phyloP scores from a whole-genome alignment of 495 filamentous ascomycete genomes.

The Chaetomium tenue region DNA sequence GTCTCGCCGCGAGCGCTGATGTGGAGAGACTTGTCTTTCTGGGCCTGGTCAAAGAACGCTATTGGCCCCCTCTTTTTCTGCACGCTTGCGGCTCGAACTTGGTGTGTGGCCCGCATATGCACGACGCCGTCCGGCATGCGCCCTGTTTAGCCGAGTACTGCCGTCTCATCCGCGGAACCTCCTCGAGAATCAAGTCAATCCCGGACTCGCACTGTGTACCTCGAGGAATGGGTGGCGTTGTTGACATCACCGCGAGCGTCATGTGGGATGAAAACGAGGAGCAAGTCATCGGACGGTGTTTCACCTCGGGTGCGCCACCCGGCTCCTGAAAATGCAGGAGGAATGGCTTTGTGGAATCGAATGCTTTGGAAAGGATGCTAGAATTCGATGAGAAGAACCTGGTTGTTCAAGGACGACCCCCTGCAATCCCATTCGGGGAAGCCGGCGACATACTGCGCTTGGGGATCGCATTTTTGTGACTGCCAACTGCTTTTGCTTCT shows the following conservation, averaged over 20 bases:
- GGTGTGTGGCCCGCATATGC: constrained; percentile 4
- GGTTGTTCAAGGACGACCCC: too few relatives aligned
- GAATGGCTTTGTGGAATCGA: background rate
- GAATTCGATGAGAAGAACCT: too few relatives aligned
- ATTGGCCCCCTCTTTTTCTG: background rate
- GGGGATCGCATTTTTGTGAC: too few relatives aligned
- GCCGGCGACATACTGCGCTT: too few relatives aligned
- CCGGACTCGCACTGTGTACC: constrained; percentile 1
- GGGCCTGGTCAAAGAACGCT: background rate
- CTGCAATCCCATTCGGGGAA: too few relatives aligned
- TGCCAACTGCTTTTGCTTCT: too few relatives aligned
- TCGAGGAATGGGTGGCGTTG: background rate
- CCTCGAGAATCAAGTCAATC: background rate
- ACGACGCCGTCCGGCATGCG: background rate
- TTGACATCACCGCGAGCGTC: background rate
- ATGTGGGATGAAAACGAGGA: background rate
- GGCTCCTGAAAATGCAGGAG: background rate
- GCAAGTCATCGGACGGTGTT: background rate
- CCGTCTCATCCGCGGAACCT: background rate
- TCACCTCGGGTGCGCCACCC: background rate
- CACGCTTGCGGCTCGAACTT: constrained; percentile 5
- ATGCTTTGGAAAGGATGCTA: background rate
- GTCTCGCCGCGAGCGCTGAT: constrained; percentile 24
- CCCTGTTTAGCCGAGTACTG: background rate
- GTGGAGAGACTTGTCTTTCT: constrained; percentile 31